Conservation (phyloP, 345 rosid species). For the Pseudoturritis turrita region DNA sequence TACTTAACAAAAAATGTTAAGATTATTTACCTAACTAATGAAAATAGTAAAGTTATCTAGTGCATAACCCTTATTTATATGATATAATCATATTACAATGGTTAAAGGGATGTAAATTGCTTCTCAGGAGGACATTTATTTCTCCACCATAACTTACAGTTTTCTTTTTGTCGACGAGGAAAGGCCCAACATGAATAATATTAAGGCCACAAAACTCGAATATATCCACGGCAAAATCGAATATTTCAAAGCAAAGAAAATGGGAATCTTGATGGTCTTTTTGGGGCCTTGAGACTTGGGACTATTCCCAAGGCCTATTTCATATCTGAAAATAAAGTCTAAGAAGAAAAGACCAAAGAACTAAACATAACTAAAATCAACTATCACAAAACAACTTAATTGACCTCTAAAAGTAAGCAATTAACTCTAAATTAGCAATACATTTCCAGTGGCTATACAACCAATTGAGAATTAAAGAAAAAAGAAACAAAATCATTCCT, state of each 20-base stretch:
- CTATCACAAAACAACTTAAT: not conserved
- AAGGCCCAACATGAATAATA: too few species aligned
- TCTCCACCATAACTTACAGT: not conserved
- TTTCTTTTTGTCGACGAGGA: too few species aligned
- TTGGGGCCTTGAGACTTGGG: too few species aligned
- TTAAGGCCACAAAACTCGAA: too few species aligned
- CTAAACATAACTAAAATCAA: not conserved
- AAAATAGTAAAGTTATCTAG: not conserved
- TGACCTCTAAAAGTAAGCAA: not conserved
- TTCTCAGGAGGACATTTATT: not conserved
- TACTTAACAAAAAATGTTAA: too few species aligned
- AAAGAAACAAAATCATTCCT: not conserved
- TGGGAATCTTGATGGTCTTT: too few species aligned
- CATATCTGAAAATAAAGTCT: too few species aligned
- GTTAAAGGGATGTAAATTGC: not conserved
- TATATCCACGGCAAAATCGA: too few species aligned
- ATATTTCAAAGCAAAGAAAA: too few species aligned
- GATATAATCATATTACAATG: not conserved
- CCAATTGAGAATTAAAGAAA: not conserved
- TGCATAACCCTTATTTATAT: not conserved
- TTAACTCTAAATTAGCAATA: not conserved
- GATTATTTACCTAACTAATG: not conserved
- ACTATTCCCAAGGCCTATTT: too few species aligned
- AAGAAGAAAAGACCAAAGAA: too few species aligned
- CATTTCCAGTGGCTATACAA: constrained; percentile 11